Evolutionary conservation across 352 stramenopile species (phyloP).

Genomic region (Globisporangium canariense): DNA sequence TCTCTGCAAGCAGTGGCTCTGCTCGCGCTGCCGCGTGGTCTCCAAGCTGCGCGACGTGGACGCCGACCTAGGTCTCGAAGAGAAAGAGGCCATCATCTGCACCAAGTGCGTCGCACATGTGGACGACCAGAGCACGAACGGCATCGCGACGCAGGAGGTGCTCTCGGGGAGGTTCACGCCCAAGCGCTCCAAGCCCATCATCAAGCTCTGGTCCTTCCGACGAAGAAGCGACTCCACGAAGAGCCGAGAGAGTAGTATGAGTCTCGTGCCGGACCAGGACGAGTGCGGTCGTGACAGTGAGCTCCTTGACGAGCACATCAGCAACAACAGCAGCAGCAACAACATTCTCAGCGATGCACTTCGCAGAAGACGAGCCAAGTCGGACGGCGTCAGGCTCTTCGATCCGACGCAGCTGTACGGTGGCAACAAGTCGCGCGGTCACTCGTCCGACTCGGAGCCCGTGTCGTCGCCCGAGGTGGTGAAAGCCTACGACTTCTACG

Average conservation of each 20-base stretch:
- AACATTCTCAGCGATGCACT: background rate
- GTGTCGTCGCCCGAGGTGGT: background rate
- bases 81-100: slow-evolving; percentile 30
- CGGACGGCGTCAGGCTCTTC: slow-evolving; percentile 9
- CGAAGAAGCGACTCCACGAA: background rate
- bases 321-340: background rate
- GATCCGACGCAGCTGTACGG: slow-evolving; percentile 7
- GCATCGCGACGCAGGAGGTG: slow-evolving; percentile 31
- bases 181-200: background rate
- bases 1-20: slow-evolving; percentile 34
- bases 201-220: slow-evolving; percentile 8
- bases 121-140: slow-evolving; percentile 19
- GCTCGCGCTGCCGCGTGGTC: slow-evolving; percentile 33
- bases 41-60: slow-evolving; percentile 30
- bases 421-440: background rate
- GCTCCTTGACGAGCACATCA: too few relatives aligned
- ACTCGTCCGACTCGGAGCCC: slow-evolving; percentile 11
- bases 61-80: slow-evolving; percentile 26
- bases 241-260: background rate
- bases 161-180: slow-evolving; percentile 16
- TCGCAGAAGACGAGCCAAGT: background rate
- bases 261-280: background rate
- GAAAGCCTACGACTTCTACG: background rate
- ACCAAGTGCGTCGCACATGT: slow-evolving; percentile 29
- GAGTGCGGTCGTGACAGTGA: background rate